These are phyloP conservation scores for Alternaria panax DNA, from an alignment of 2,329 filamentous ascomycete species.

Conservation along the genomic window DNA sequence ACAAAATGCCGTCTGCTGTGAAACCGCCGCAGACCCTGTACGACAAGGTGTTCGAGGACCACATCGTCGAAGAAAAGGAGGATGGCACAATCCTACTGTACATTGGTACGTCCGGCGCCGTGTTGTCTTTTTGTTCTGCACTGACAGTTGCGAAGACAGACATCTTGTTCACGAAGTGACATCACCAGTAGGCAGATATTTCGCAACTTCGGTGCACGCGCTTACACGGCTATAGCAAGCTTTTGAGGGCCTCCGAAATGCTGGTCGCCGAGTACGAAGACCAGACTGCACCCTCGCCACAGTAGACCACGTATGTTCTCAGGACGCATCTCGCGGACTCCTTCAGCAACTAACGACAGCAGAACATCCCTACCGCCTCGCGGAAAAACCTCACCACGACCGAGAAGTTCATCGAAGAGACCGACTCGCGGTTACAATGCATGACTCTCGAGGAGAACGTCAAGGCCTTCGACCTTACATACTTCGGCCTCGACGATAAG, in stretches of 20 bases:
- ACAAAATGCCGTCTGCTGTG: conserved; percentile 77
- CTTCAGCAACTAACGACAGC: conserved; percentile 22
- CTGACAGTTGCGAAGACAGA: conserved; percentile 67
- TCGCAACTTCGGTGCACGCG: neutral
- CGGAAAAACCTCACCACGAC: conserved; percentile 94
- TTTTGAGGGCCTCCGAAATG: conserved; percentile 93
- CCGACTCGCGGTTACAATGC: conserved; percentile 92
- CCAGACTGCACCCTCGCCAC: conserved; percentile 97
- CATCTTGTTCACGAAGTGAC: conserved; percentile 99
- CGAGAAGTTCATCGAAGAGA: conserved; percentile 90
- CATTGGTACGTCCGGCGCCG: conserved; percentile 71
- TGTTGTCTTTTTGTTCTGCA: neutral
- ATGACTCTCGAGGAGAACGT: conserved; percentile 97
- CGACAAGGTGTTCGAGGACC: conserved; percentile 95
- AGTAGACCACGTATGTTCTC: conserved; percentile 84
- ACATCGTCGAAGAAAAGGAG: conserved; percentile 93
- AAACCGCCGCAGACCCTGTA: conserved; percentile 84
- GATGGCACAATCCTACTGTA: conserved; percentile 93
- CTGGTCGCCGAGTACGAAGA: conserved; percentile 83
- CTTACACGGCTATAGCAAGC: conserved; percentile 73
- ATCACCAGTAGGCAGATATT: conserved; percentile 71
- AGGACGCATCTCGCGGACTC: neutral
- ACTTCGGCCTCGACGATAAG: conserved; percentile 96
- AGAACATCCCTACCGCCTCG: conserved; percentile 94
- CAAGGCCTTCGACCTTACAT: conserved; percentile 93